A percentile compares a stretch with the other conserved stretches of the same genome.
phyloP scores from a whole-genome alignment of 2,329 filamentous ascomycete species.

The Harringtonia lauricola region DNA sequence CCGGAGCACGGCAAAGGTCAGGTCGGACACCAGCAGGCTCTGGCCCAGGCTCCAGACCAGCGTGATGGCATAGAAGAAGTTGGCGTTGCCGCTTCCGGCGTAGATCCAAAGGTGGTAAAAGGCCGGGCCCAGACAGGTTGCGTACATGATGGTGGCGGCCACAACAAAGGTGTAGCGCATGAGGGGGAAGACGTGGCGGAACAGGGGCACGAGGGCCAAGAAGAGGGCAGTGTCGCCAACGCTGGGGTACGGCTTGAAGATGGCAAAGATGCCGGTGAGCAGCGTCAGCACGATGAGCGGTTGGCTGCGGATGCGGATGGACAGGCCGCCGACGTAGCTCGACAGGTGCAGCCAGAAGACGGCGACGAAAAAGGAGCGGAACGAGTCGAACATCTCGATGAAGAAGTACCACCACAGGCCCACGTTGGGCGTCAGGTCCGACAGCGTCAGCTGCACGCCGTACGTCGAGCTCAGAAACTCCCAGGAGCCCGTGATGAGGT shows the following conservation, averaged over 20 bases:
- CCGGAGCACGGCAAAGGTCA: slow-evolving; percentile 75
- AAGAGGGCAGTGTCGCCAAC: slow-evolving; percentile 84
- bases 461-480: slow-evolving; percentile 84
- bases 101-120: slow-evolving; percentile 99
- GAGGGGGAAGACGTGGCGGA: slow-evolving; percentile 83
- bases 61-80: slow-evolving; percentile 99
- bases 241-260: slow-evolving; percentile 96
- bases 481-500: slow-evolving; percentile 69
- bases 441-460: slow-evolving; percentile 80
- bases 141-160: slow-evolving; percentile 73
- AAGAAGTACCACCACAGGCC: slow-evolving; percentile 99
- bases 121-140: slow-evolving; percentile 77
- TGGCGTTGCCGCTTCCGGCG: slow-evolving; percentile 92
- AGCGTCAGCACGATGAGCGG: slow-evolving; percentile 77
- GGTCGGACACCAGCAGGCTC: slow-evolving; percentile 76
- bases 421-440: slow-evolving; percentile 88
- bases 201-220: slow-evolving; percentile 70
- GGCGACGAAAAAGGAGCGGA: slow-evolving; percentile 90
- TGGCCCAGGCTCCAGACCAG: slow-evolving; percentile 94
- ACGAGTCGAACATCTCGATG: slow-evolving; percentile 98
- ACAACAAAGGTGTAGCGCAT: slow-evolving; percentile 92
- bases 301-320: slow-evolving; percentile 71
- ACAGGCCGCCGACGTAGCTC: slow-evolving; percentile 79
- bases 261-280: slow-evolving; percentile 79
- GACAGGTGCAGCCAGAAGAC: slow-evolving; percentile 96